Base-by-base conservation (phyloP, 345 rosid genomes). In the Cardamine occulta region DNA sequence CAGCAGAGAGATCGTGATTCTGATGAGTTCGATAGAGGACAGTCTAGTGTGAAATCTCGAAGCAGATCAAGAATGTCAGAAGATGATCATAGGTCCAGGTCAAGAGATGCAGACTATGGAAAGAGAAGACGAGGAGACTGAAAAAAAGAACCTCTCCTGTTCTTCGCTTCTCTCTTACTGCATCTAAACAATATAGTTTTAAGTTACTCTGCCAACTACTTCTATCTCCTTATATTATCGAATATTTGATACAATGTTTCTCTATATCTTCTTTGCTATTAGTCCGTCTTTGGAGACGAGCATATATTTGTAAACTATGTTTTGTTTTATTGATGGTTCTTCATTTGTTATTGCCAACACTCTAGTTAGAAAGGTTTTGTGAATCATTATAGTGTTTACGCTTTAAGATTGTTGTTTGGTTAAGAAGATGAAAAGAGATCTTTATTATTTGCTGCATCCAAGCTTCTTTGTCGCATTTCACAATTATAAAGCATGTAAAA, bases 51-150 rank as follows among this genome's bases (percentile, higher is more conserved):
- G 68, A 87, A 86, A 79, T 73, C 91, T 70, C 80, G 90, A 42
- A 87, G 91, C 82, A 85, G 91, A 79, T 87, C 93, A 48, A 82
- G 88, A 74, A 77, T 81, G 75, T 74, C 85, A 23, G 93, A 87
- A 66, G 96, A 90, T 62, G 87, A 87, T 63, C 85, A 82, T 73
- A 86, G 85, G 84, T 82, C 93, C 59, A 80, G 90, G 68, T 84
- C 91, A 7, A 84, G 96, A 84, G 93, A 90, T 84, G 87, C 62
- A 26, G 97, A 88, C 72, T 87, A 88, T 54, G 91, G 89, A 39
- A 88, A 91, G 85, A 85, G 90, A 82, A 87, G 97, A 68, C 88
- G 89, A 49, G 68, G 68, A 42, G 81, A 78, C 81, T 78, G 59
- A 78, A 18, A 40, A 14, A n/a, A 14, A n/a, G 49, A 61, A 52